Percentiles rank a stretch among this genome's conserved stretches.
Conservation (phyloP, 2,329 filamentous ascomycete genomes). For the Trichothecium roseum region DNA sequence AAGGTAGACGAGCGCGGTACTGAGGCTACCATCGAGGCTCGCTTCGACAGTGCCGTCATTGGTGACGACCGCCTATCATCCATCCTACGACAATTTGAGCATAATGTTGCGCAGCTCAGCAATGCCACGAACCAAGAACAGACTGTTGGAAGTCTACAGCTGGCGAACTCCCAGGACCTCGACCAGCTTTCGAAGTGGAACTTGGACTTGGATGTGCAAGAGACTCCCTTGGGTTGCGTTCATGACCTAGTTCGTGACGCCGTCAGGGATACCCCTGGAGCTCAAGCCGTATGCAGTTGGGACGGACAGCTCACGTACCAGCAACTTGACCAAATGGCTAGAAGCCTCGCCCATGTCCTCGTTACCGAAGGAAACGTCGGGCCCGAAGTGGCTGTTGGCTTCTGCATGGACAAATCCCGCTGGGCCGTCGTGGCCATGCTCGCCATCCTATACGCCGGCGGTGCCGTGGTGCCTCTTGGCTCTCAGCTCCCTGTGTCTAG, state of each 20-base stretch:
- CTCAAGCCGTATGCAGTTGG: slow-evolving; percentile 29
- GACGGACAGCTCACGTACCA: slow-evolving; percentile 18
- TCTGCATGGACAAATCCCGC: slow-evolving; percentile 8
- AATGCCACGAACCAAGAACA: slow-evolving; percentile 2
- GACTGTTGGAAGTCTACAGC: slow-evolving; percentile 1
- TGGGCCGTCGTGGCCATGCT: slow-evolving; percentile 9
- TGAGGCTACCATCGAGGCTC: slow-evolving; percentile 1
- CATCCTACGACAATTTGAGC: slow-evolving; percentile 3
- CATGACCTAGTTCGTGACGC: slow-evolving; percentile 1
- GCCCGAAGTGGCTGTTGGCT: slow-evolving; percentile 8
- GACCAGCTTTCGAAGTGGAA: slow-evolving; percentile 2
- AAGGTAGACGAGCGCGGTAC: not conserved
- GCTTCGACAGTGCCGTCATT: slow-evolving; percentile 4
- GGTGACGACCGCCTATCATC: slow-evolving; percentile 1
- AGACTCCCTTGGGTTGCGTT: slow-evolving; percentile 3
- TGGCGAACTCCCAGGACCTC: slow-evolving; percentile 3
- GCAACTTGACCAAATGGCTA: slow-evolving; percentile 1
- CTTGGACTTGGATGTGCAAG: slow-evolving; percentile 1
- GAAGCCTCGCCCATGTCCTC: slow-evolving; percentile 2
- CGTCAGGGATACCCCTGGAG: slow-evolving; percentile 11
- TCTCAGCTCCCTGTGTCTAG: slow-evolving; percentile 2
- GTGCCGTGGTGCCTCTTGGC: slow-evolving; percentile 4
- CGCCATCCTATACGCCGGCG: slow-evolving; percentile 8
- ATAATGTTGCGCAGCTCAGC: slow-evolving; percentile 2
- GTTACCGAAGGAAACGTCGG: slow-evolving; percentile 7